These are phyloP conservation scores for Vitis hybrid DNA, from an alignment of 177 flowering plant genomes.

Conservation along the genomic window DNA sequence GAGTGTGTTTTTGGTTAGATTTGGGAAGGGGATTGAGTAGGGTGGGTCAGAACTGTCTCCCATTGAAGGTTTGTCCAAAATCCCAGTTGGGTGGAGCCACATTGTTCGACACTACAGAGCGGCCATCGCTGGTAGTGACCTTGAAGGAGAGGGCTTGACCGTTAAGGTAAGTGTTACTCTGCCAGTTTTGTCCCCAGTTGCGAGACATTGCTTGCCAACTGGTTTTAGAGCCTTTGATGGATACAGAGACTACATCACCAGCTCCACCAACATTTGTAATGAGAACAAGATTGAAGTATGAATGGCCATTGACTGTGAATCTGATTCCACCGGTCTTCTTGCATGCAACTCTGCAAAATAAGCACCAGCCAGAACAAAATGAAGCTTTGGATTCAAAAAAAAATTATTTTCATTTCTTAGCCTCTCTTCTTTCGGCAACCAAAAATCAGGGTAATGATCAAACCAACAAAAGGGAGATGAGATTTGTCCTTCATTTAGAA, in stretches of 20 bases:
- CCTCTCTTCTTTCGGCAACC: too few species aligned
- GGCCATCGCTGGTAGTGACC: constrained; percentile 42
- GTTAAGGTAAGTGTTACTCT: constrained; percentile 36
- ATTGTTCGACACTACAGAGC: constrained; percentile 28
- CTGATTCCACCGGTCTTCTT: constrained; percentile 33
- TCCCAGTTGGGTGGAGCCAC: constrained; percentile 32
- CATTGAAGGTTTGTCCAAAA: constrained; percentile 29
- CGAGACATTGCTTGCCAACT: constrained; percentile 38
- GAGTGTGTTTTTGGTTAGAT: not conserved
- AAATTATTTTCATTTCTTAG: too few species aligned
- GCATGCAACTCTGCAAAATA: constrained; percentile 21
- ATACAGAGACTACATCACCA: constrained; percentile 36
- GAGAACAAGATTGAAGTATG: constrained; percentile 33
- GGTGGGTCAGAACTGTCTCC: constrained; percentile 23
- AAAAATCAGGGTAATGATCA: too few species aligned
- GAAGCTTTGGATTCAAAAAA: too few species aligned
- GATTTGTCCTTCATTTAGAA: too few species aligned
- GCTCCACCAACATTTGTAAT: constrained; percentile 34
- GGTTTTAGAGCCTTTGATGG: constrained; percentile 38
- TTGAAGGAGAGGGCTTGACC: constrained; percentile 42
- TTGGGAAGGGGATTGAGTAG: not conserved
- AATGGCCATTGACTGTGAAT: constrained; percentile 44
- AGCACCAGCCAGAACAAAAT: not conserved
- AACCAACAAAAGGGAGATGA: too few species aligned
- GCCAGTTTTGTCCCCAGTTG: constrained; percentile 45